phyloP scores from a whole-genome alignment of 140 eudicot genomes.

The Anethum foeniculum region DNA sequence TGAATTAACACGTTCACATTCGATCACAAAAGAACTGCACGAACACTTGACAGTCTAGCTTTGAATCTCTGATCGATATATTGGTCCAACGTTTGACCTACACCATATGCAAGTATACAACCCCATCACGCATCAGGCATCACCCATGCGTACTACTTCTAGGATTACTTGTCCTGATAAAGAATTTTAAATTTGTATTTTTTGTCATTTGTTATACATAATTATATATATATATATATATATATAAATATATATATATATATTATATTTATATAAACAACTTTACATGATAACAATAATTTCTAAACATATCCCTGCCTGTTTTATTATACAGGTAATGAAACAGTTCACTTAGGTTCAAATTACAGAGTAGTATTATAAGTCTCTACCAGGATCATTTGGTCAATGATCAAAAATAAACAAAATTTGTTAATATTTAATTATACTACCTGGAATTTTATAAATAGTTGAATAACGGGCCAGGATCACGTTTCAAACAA shows the following conservation, averaged over 20 bases:
- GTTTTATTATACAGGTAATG: background rate
- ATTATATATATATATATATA: too few species aligned
- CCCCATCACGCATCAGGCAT: too few species aligned
- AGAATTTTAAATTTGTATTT: too few species aligned
- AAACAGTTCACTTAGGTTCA: background rate
- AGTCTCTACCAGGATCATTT: background rate
- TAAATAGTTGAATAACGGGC: background rate
- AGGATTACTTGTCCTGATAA: too few species aligned
- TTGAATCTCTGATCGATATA: background rate
- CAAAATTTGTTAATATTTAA: background rate
- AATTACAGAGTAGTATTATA: too few species aligned
- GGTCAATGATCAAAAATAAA: too few species aligned
- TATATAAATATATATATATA: too few species aligned
- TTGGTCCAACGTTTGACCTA: background rate
- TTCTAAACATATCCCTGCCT: too few species aligned
- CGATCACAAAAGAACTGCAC: background rate
- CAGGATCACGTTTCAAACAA: background rate
- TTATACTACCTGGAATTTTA: background rate
- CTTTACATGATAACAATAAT: too few species aligned
- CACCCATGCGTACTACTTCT: too few species aligned
- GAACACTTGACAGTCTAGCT: background rate
- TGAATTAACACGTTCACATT: background rate
- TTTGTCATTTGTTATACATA: too few species aligned
- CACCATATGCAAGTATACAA: background rate
- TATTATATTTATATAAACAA: too few species aligned